Conservation (phyloP, 2,329 filamentous ascomycete genomes). For the Paradendryphiella salina region DNA sequence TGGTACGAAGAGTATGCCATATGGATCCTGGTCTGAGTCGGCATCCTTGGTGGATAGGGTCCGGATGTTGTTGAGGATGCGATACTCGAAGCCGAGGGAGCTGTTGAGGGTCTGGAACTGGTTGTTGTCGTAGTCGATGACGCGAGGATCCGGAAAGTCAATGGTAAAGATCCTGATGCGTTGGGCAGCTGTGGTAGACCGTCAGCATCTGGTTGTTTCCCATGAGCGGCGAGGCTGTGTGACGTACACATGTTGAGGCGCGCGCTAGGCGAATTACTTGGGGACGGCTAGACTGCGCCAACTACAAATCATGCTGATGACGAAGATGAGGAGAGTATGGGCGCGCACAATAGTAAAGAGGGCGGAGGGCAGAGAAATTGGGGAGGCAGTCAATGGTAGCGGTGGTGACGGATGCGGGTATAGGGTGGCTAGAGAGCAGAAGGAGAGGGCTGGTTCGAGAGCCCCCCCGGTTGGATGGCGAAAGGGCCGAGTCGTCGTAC, state of each 20-base stretch:
- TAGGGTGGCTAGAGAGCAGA: conserved; percentile 6
- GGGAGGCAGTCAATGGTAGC: not conserved
- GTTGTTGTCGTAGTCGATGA: conserved; percentile 36
- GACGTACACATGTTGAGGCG: conserved; percentile 48
- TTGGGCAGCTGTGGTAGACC: conserved; percentile 35
- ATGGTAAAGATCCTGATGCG: conserved; percentile 44
- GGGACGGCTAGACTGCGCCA: conserved; percentile 12
- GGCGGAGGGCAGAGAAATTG: not conserved
- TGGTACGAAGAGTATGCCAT: conserved; percentile 85
- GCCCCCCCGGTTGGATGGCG: conserved; percentile 5
- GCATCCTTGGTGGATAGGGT: conserved; percentile 73
- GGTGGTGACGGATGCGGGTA: conserved; percentile 1
- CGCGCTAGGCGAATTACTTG: conserved; percentile 17
- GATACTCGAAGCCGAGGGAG: conserved; percentile 44
- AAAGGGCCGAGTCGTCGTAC: conserved; percentile 9
- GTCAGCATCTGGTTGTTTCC: conserved; percentile 7
- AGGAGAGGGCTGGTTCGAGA: conserved; percentile 27
- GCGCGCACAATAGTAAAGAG: no score
- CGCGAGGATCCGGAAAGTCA: conserved; percentile 42
- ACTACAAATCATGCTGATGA: conserved; percentile 24
- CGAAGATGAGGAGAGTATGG: no score
- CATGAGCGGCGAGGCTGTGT: conserved; percentile 11
- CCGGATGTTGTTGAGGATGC: conserved; percentile 62
- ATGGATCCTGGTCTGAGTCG: conserved; percentile 64
- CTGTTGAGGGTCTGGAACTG: conserved; percentile 37